A percentile compares a stretch with the other conserved stretches of the same genome.
phyloP scores from a whole-genome alignment of 176 grass and related monocot genomes.

The Zoysia japonica region DNA sequence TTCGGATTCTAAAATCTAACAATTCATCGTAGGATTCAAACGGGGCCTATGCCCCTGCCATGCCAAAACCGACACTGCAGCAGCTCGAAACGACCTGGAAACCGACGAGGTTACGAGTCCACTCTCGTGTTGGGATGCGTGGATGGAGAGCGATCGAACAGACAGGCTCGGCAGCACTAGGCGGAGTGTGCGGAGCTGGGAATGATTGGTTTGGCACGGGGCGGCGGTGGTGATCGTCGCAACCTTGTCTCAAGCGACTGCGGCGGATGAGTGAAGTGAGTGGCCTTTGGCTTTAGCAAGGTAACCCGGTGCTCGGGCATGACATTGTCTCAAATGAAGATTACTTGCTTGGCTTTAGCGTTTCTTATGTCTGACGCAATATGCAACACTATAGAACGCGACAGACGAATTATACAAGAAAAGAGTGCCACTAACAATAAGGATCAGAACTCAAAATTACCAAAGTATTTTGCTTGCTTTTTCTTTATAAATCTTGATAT shows the following conservation, averaged over 20 bases:
- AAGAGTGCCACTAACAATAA: neutral
- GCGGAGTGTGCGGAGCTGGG: neutral
- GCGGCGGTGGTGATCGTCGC: neutral
- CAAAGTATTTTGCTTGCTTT: conserved; percentile 67
- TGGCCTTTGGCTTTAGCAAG: neutral
- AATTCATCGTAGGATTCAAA: too few relatives aligned
- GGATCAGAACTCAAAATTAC: conserved; percentile 58
- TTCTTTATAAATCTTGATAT: conserved; percentile 75
- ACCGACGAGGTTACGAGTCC: neutral
- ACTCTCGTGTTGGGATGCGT: neutral
- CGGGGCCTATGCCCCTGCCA: neutral
- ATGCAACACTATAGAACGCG: neutral
- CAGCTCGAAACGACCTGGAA: neutral
- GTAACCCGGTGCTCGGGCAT: conserved; percentile 1
- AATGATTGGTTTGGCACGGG: conserved; percentile 11
- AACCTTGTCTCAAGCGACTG: conserved; percentile 27
- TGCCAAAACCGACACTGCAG: neutral
- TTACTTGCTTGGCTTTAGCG: neutral
- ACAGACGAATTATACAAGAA: neutral
- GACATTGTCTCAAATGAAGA: neutral
- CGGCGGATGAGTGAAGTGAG: neutral
- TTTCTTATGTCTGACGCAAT: neutral
- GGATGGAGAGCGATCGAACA: neutral
- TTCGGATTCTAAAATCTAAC: too few relatives aligned
- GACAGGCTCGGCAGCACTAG: neutral